phyloP scores from a whole-genome alignment of 768 basidiomycete genomes.

The Hemileccinum rubropunctum region DNA sequence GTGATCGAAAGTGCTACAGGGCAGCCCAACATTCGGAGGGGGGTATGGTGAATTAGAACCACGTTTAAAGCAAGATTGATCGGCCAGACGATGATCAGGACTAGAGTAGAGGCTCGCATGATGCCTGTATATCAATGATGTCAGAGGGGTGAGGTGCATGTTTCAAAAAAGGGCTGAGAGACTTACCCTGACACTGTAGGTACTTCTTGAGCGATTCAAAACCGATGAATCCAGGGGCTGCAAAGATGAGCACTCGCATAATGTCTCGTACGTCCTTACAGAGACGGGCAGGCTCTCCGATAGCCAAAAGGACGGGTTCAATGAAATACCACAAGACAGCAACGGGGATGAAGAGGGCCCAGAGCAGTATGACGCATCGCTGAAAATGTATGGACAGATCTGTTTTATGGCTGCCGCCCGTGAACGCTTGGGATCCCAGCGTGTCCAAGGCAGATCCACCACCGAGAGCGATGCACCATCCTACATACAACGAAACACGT shows the following conservation, averaged over 20 bases:
- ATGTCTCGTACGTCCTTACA: conserved; percentile 62
- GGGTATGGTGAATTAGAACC: conserved; percentile 57
- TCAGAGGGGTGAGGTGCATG: too few relatives aligned
- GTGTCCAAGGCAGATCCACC: conserved; percentile 80
- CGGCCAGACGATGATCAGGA: conserved; percentile 62
- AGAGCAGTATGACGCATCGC: conserved; percentile 63
- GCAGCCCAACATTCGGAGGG: conserved; percentile 62
- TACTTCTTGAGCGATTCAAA: conserved; percentile 81
- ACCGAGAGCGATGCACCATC: conserved; percentile 75
- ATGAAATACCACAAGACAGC: conserved; percentile 61
- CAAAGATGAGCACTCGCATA: conserved; percentile 60
- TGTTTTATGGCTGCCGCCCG: conserved; percentile 54
- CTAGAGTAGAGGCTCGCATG: conserved; percentile 66
- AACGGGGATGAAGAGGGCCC: conserved; percentile 63
- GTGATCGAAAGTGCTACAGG: conserved; percentile 65
- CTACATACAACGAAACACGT: conserved; percentile 40
- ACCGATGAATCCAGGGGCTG: conserved; percentile 70
- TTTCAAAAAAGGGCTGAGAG: neutral
- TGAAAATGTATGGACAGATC: conserved; percentile 73
- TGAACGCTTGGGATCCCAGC: conserved; percentile 74
- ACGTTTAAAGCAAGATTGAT: conserved; percentile 63
- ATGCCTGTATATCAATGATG: conserved; percentile 46
- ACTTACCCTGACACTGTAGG: conserved; percentile 71
- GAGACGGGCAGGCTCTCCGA: conserved; percentile 60
- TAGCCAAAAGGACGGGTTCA: conserved; percentile 55